phyloP scores from a whole-genome alignment of 2,329 filamentous ascomycete species.

The Trichoderma afroharzianum region DNA sequence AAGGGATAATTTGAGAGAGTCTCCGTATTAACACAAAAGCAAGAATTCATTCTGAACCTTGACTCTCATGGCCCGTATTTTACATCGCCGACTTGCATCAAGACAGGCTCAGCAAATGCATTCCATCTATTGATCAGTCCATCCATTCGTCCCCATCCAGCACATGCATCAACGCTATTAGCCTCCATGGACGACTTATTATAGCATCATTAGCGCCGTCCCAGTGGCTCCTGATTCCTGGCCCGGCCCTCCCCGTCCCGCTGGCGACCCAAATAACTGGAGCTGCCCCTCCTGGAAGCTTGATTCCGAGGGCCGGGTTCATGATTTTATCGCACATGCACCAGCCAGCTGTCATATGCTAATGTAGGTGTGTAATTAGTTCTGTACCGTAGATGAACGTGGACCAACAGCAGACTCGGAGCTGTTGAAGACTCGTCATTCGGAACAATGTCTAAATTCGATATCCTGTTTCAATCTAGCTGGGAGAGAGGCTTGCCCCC shows the following conservation, averaged over 20 bases:
- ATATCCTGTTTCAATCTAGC: not conserved
- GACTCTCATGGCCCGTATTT: not conserved
- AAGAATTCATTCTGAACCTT: not conserved
- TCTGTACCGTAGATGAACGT: not conserved
- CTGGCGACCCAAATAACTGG: not conserved
- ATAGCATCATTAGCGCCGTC: not conserved
- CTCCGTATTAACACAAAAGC: not conserved
- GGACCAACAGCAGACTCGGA: not conserved
- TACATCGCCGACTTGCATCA: not conserved
- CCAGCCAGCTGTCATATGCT: not conserved
- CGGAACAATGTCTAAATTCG: not conserved
- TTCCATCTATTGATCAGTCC: not conserved
- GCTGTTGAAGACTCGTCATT: not conserved
- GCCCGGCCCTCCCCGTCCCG: slow-evolving; percentile 6
- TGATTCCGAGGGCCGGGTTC: not conserved
- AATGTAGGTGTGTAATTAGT: not conserved
- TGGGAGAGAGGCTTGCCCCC: not conserved
- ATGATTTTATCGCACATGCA: not conserved
- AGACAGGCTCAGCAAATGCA: not conserved
- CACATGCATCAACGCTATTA: too few species aligned
- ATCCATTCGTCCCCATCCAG: not conserved
- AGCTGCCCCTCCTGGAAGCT: slow-evolving; percentile 1
- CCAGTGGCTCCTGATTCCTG: not conserved
- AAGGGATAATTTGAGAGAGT: not conserved
- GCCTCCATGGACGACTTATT: not conserved